phyloP scores from a whole-genome alignment of 805 yeast genomes.

The Pichia insulana region DNA sequence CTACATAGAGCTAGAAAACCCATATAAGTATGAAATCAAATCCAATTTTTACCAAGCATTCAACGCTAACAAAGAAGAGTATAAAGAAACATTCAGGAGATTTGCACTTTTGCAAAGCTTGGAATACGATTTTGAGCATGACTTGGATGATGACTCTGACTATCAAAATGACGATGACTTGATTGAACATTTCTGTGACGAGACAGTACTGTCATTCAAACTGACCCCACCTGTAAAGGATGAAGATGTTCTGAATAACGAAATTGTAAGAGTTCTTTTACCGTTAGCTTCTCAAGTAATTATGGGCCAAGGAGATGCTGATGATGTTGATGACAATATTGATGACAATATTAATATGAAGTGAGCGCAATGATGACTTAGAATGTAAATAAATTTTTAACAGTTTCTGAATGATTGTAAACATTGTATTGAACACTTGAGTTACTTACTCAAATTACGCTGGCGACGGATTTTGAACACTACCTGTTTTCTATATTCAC shows the following conservation, averaged over 20 bases:
- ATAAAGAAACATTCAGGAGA: conserved; percentile 22
- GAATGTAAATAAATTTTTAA: neutral
- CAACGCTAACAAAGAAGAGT: conserved; percentile 12
- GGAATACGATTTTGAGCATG: conserved; percentile 29
- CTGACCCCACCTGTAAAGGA: conserved; percentile 11
- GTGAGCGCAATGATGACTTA: conserved; percentile 1
- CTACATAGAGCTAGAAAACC: conserved; percentile 21
- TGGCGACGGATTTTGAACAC: conserved; percentile 7
- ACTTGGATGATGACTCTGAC: conserved; percentile 19
- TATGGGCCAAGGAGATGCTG: conserved; percentile 15
- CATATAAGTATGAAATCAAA: conserved; percentile 27
- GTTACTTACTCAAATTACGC: too few species aligned
- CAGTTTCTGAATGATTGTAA: too few species aligned
- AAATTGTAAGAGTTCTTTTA: conserved; percentile 24
- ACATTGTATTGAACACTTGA: neutral
- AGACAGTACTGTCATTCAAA: conserved; percentile 20
- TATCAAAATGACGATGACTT: conserved; percentile 23
- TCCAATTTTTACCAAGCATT: conserved; percentile 25
- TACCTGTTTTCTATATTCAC: conserved; percentile 4
- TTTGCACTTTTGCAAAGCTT: conserved; percentile 29
- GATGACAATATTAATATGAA: too few species aligned
- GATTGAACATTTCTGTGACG: conserved; percentile 23
- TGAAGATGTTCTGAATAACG: conserved; percentile 17
- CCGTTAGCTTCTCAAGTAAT: conserved; percentile 30
- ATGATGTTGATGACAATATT: conserved; percentile 6